Evolutionary conservation across 306 rosid genomes (phyloP), one percentile per base, ranked within the genome.

Genomic region (Mimosa bimucronata): DNA sequence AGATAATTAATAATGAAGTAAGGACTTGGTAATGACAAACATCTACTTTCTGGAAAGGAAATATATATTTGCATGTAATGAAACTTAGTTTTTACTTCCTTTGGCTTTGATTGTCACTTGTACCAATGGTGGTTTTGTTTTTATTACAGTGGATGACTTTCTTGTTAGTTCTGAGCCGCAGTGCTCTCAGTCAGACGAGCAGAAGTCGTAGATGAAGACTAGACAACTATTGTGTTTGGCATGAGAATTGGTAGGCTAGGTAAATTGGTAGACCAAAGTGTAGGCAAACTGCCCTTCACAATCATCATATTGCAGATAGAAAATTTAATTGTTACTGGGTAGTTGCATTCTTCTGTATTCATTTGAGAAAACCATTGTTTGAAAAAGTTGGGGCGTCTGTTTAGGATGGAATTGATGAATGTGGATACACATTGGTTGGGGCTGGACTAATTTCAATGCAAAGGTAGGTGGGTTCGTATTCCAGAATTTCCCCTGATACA

Each of bases 111-210:
- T 31, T 66, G n/a, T n/a, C n/a, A n/a, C n/a, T n/a, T n/a, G 14
- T 37, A 66, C 21, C 28, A 46, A 58, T 81, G 74, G 66, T 52
- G 16, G 72, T 77, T 81, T 76, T 50, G 23, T 79, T 80, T 77
- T 21, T 18, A 44, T 87, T 82, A 73, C 94, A 85, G 94, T 89
- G 83, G 97, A 90, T 83, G 97, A 92, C 83, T 92, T 90, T 91
- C 88, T 92, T 79, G 94, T 83, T 7, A 92, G 88, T 80, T 85
- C 94, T 2, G 94, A 88, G 42, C 92, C 87, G 30, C 87, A 78
- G 16, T 77, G 83, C 78, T 84, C 89, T 75, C 96, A 87, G 65
- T 89, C 93, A 16, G 97, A 92, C 7, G 96, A 92, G 81, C 92
- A 91, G 84, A 88, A 50, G 82, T 78, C 89, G 23, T 88, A 87